phyloP scores from a whole-genome alignment of 2,329 filamentous ascomycete species.

The Fonsecaea monophora region DNA sequence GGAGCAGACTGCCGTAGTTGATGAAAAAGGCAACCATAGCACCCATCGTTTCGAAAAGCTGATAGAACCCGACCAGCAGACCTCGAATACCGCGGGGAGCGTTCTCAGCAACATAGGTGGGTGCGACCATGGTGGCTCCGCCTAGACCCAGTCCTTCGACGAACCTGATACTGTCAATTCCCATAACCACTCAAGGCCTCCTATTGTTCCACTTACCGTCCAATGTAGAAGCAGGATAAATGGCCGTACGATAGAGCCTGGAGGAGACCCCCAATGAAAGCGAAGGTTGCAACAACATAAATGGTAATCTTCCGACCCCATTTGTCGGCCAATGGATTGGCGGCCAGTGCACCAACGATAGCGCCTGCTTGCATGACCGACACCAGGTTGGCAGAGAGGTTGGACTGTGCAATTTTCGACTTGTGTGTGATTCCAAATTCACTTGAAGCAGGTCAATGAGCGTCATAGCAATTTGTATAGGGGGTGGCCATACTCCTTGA shows the following conservation, averaged over 20 bases:
- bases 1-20: conserved; percentile 60
- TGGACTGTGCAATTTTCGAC: conserved; percentile 53
- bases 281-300: conserved; percentile 63
- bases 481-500: conserved; percentile 56
- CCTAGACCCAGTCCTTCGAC: conserved; percentile 61
- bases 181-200: not conserved
- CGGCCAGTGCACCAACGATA: conserved; percentile 68
- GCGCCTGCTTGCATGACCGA: conserved; percentile 74
- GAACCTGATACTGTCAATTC: conserved; percentile 45
- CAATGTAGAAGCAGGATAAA: conserved; percentile 69
- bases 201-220: conserved; percentile 59
- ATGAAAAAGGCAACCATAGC: conserved; percentile 59
- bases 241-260: conserved; percentile 68
- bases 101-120: conserved; percentile 68
- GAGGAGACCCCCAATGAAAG: conserved; percentile 67
- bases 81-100: conserved; percentile 65
- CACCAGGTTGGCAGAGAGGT: conserved; percentile 71
- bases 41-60: conserved; percentile 61
- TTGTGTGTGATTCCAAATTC: conserved; percentile 60
- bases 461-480: conserved; percentile 10
- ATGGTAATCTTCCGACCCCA: conserved; percentile 64
- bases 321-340: conserved; percentile 48
- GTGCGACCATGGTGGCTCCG: conserved; percentile 63
- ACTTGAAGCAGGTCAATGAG: conserved; percentile 44
- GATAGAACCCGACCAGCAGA: conserved; percentile 66